Conservation (phyloP, 2,329 filamentous ascomycete genomes). For the Xylariaceae sp. region DNA sequence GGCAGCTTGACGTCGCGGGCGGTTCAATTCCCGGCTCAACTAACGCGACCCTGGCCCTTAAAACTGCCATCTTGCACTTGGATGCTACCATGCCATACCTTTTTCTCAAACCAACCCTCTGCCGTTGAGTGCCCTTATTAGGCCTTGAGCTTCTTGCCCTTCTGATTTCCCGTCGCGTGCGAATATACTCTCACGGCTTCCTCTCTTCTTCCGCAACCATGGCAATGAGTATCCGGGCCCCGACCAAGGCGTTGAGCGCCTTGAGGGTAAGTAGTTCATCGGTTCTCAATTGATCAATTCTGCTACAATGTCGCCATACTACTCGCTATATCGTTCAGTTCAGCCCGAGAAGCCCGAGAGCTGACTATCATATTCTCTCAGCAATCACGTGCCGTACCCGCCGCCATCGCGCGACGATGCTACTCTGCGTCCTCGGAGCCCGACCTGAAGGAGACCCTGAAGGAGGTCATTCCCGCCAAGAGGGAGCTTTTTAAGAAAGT, state of each 20-base stretch:
- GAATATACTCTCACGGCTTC: not conserved
- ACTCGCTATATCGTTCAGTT: not conserved
- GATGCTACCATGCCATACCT: not conserved
- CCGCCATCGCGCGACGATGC: constrained; percentile 41
- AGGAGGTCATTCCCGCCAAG: constrained; percentile 82
- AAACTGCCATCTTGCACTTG: not conserved
- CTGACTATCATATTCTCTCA: constrained; percentile 6
- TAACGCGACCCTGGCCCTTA: not conserved
- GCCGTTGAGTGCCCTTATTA: not conserved
- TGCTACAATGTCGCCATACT: not conserved
- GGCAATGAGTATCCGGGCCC: constrained; percentile 60
- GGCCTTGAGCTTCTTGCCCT: not conserved
- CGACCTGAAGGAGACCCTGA: constrained; percentile 83
- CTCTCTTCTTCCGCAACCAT: constrained; percentile 39
- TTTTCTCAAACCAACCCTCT: not conserved
- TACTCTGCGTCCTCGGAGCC: constrained; percentile 77
- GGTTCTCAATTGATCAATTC: not conserved
- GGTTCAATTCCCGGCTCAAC: not conserved
- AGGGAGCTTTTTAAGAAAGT: constrained; percentile 90
- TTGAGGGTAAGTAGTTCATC: constrained; percentile 51
- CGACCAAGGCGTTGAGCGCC: constrained; percentile 59
- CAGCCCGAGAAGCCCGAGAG: not conserved
- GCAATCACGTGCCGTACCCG: constrained; percentile 31
- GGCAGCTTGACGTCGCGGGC: not conserved
- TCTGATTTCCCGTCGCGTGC: not conserved